phyloP scores from a whole-genome alignment of 2,329 filamentous ascomycete genomes.

The Colletotrichum filicis region DNA sequence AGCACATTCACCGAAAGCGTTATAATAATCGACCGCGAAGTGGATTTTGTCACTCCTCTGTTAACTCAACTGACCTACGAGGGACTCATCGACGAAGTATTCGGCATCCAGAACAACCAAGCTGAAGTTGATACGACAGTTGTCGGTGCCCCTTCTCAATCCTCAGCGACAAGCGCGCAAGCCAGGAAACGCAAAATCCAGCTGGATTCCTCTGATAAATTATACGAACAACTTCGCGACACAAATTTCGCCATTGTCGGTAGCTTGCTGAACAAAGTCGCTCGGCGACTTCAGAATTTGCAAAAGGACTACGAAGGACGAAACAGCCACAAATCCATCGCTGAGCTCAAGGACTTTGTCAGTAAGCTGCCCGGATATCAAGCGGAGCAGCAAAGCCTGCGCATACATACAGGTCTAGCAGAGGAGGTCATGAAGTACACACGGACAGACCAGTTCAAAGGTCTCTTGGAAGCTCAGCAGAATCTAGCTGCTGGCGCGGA shows the following conservation, averaged over 20 bases:
- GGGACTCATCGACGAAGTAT: conserved; percentile 92
- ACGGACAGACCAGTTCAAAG: conserved; percentile 87
- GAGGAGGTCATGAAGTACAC: conserved; percentile 97
- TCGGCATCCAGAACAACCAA: conserved; percentile 91
- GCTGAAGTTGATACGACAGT: conserved; percentile 92
- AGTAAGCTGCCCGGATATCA: conserved; percentile 91
- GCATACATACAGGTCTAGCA: conserved; percentile 89
- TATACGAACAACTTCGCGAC: conserved; percentile 89
- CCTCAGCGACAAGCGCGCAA: conserved; percentile 64
- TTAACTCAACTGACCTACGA: conserved; percentile 98
- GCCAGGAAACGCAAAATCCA: conserved; percentile 86
- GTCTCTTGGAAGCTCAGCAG: conserved; percentile 92
- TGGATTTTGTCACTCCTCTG: conserved; percentile 91
- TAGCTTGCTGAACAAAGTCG: conserved; percentile 87
- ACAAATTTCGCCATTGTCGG: conserved; percentile 97
- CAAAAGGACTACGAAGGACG: conserved; percentile 89
- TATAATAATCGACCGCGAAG: conserved; percentile 94
- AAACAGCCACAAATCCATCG: conserved; percentile 86
- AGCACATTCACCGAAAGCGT: conserved; percentile 90
- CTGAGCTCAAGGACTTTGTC: conserved; percentile 93
- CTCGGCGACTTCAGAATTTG: conserved; percentile 83
- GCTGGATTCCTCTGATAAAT: conserved; percentile 87
- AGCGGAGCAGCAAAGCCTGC: conserved; percentile 91
- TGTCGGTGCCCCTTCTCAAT: conserved; percentile 77
- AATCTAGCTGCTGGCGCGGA: conserved; percentile 93